Evolutionary conservation across 2,329 filamentous ascomycete genomes (phyloP).

Genomic region (Mycosphaerella sp.): DNA sequence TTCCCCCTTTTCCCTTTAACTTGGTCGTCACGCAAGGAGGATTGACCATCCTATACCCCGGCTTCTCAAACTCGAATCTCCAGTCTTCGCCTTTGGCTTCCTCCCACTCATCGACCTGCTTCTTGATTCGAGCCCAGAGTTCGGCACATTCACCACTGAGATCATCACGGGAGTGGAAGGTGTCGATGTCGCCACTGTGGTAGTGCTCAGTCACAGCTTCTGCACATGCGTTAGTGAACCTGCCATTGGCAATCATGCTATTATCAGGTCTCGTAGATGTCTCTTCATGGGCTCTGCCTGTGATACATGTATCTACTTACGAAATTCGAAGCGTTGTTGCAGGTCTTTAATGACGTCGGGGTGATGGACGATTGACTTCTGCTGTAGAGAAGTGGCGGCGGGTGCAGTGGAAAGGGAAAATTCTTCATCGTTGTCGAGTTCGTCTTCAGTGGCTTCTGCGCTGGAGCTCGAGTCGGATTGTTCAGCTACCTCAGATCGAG

Average conservation of each 20-base stretch:
- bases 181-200: slow-evolving; percentile 9
- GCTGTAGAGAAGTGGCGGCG: background rate
- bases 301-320: no score
- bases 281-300: no score
- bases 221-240: no score
- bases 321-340: slow-evolving; percentile 20
- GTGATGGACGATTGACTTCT: background rate
- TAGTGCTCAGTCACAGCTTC: slow-evolving; percentile 17
- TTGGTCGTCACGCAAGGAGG: slow-evolving; percentile 23
- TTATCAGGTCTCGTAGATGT: no score
- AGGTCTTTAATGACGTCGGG: slow-evolving; percentile 8
- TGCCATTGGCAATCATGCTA: no score
- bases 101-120: slow-evolving; percentile 21
- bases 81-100: slow-evolving; percentile 20
- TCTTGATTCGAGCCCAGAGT: slow-evolving; percentile 21
- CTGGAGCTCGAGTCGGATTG: background rate
- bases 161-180: slow-evolving; percentile 13
- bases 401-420: background rate
- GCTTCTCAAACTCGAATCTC: slow-evolving; percentile 21
- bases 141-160: slow-evolving; percentile 14
- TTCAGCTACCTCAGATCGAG: background rate
- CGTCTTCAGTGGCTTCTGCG: background rate
- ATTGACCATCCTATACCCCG: slow-evolving; percentile 5
- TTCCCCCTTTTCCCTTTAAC: slow-evolving; percentile 15
- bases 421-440: slow-evolving; percentile 7